Evolutionary conservation across 257 asterid species (phyloP).

Genomic region (Thymus quinquecostatus): DNA sequence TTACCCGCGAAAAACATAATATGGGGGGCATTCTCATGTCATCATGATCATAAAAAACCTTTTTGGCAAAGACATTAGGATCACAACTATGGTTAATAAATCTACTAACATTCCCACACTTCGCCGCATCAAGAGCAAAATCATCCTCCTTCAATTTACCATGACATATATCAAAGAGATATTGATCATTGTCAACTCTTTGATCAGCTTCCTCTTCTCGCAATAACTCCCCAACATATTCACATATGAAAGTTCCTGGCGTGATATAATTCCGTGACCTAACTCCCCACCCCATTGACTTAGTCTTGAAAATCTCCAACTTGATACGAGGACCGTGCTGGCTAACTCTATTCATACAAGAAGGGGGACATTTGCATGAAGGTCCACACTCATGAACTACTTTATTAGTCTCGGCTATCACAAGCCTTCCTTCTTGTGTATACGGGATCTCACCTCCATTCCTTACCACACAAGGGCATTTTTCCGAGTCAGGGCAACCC

Average conservation of each 20-base stretch:
- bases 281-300: slow-evolving; percentile 83
- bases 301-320: slow-evolving; percentile 77
- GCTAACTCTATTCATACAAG: slow-evolving; percentile 74
- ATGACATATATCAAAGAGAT: slow-evolving; percentile 60
- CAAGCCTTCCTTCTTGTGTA: slow-evolving; percentile 55
- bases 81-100: slow-evolving; percentile 85
- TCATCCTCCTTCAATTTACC: slow-evolving; percentile 35
- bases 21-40: slow-evolving; percentile 76
- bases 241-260: slow-evolving; percentile 77
- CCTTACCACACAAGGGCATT: slow-evolving; percentile 56
- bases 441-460: slow-evolving; percentile 69
- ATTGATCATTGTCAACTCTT: slow-evolving; percentile 59
- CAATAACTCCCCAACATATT: slow-evolving; percentile 73
- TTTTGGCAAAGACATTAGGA: slow-evolving; percentile 73
- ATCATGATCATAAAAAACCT: slow-evolving; percentile 66
- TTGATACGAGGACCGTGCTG: slow-evolving; percentile 55
- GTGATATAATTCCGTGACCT: slow-evolving; percentile 57
- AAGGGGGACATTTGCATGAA: slow-evolving; percentile 70
- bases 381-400: slow-evolving; percentile 84
- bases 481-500: slow-evolving; percentile 59
- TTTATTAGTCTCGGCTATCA: slow-evolving; percentile 36
- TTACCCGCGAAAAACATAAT: slow-evolving; percentile 68
- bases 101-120: slow-evolving; percentile 72
- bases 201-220: slow-evolving; percentile 63
- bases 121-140: slow-evolving; percentile 68